Evolutionary conservation across 2,329 filamentous ascomycete genomes (phyloP), one percentile per base, ranked within the genome.

Genomic region (Aspergillus sp.): DNA sequence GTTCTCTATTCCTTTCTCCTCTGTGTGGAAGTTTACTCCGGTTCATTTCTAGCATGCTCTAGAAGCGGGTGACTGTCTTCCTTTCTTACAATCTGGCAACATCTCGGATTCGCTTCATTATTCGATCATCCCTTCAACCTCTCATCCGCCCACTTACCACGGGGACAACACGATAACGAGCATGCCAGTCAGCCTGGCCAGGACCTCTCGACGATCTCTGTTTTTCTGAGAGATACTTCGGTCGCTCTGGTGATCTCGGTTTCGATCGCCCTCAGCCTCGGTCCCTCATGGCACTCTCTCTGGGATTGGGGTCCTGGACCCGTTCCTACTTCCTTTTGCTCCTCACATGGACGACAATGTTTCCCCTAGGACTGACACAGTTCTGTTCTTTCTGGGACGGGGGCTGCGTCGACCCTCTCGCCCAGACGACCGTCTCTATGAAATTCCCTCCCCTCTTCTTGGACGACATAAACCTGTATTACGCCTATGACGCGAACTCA

Each of bases 341-440:
- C 20, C 8, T 62, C n/a, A n/a, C 63, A 6, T 19, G 64, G n/a
- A 46, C 58, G n/a, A 50, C 51, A 17, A 32, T 64, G 3, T 45
- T 63, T 3, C 64, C 57, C 17, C 49, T 56, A 20, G 52, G 51
- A 38, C 51, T 58, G 5, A 67, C 68, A 40, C 65, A 70, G 45
- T 59, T 69, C 40, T 73, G 70, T 49, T 64, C 63, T 4, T 73
- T 73, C 46, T 66, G 63, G 60, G 65, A 70, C 48, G 58, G 48
- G 11, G 64, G 57, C 17, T 73, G 70, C 52, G 64, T 73, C 53
- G 70, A 73, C 50, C 65, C 70, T 4, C 57, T 73, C 14, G 70
- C 70, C 43, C 70, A 73, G 53, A 68, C 66, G 4, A 68, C 70
- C 19, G 58, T 71, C 14, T 54, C 62, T 17, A 60, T 73, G 43